Conservation (phyloP, 1,284 basidiomycete genomes). For the Chiua sp. region DNA sequence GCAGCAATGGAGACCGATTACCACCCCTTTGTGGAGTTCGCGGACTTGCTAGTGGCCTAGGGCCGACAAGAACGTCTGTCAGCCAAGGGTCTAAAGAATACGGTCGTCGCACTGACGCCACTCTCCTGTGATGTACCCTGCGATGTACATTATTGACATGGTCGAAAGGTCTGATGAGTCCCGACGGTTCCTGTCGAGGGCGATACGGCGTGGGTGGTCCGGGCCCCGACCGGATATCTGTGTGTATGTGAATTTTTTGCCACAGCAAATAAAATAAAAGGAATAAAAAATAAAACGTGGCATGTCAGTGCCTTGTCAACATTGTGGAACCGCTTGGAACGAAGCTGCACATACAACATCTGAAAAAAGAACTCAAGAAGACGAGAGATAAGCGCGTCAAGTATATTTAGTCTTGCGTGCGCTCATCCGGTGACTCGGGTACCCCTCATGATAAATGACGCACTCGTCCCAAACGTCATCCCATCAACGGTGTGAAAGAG, state of each 20-base stretch:
- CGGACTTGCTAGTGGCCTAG: not conserved
- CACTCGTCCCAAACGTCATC: not conserved
- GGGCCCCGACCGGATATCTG: not conserved
- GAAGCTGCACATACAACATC: not conserved
- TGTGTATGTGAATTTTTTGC: not conserved
- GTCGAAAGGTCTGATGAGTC: not conserved
- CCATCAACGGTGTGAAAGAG: not conserved
- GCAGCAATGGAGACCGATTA: not conserved
- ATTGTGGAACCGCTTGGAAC: not conserved
- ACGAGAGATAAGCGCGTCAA: not conserved
- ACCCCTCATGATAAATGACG: not conserved
- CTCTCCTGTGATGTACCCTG: not conserved
- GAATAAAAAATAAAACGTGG: not conserved
- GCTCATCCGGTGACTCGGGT: not conserved
- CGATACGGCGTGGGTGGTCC: not conserved
- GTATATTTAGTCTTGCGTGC: not conserved
- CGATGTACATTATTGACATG: not conserved
- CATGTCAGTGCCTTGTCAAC: not conserved
- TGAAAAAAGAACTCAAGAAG: not conserved
- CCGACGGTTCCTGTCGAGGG: not conserved
- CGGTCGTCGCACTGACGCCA: not conserved
- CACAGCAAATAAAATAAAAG: not conserved
- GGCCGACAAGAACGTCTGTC: not conserved
- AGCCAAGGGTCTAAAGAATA: not conserved
- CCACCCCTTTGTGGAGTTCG: not conserved